Evolutionary conservation across 2,329 filamentous ascomycete genomes (phyloP).

Genomic region (Penicillium sp.): DNA sequence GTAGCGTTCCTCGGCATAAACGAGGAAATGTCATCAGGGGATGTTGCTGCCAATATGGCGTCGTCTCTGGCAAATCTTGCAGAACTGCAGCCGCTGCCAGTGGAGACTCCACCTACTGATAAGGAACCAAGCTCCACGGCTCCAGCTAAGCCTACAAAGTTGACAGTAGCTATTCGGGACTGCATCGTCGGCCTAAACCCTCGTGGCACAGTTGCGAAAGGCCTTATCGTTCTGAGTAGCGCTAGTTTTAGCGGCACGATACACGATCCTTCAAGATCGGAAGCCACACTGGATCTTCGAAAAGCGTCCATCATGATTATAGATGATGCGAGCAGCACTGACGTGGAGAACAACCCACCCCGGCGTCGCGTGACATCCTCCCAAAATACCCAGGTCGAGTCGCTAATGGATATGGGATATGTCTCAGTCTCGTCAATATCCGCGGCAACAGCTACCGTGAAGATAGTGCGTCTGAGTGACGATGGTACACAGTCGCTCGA

Average conservation of each 20-base stretch:
- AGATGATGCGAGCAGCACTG: constrained; percentile 67
- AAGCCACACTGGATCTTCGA: constrained; percentile 69
- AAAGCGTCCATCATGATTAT: constrained; percentile 84
- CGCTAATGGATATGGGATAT: constrained; percentile 69
- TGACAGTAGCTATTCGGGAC: constrained; percentile 72
- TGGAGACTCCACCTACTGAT: constrained; percentile 22
- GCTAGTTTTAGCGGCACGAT: constrained; percentile 72
- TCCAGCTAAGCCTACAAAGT: constrained; percentile 57
- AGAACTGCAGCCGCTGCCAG: constrained; percentile 53
- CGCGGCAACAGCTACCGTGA: constrained; percentile 72
- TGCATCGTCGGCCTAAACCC: constrained; percentile 87
- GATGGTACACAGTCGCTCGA: constrained; percentile 72
- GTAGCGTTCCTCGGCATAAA: constrained; percentile 77
- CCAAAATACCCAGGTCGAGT: constrained; percentile 52
- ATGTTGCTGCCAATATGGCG: constrained; percentile 75
- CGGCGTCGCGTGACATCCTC: constrained; percentile 31
- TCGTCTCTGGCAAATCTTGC: constrained; percentile 79
- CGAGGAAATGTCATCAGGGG: constrained; percentile 70
- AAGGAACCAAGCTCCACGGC: constrained; percentile 26
- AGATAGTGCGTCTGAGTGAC: constrained; percentile 60
- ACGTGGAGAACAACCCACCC: constrained; percentile 40
- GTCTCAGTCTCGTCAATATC: constrained; percentile 88
- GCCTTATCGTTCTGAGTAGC: constrained; percentile 78
- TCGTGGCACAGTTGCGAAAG: constrained; percentile 73
- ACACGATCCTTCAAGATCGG: constrained; percentile 67